Evolutionary conservation across 495 filamentous ascomycete genomes (phyloP).

Genomic region (Penicillium bialowiezense): DNA sequence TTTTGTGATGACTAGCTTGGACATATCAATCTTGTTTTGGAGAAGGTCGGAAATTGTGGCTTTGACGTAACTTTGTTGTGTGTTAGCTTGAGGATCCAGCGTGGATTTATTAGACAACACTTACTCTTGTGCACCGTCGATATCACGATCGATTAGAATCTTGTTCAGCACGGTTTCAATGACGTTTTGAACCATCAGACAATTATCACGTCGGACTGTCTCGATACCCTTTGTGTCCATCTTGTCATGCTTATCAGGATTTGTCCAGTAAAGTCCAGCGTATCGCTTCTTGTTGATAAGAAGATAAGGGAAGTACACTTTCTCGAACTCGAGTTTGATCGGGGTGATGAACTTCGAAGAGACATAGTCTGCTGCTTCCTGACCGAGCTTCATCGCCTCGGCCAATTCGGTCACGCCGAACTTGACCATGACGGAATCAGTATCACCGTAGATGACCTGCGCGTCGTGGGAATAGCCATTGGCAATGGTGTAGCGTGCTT

Average conservation of each 20-base stretch:
- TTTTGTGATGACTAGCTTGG: slow-evolving; percentile 98
- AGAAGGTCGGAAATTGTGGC: slow-evolving; percentile 91
- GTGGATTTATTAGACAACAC: slow-evolving; percentile 21
- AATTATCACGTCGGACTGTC: slow-evolving; percentile 96
- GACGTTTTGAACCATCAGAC: slow-evolving; percentile 88
- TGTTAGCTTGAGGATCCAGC: slow-evolving; percentile 4
- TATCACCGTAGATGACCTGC: slow-evolving; percentile 97
- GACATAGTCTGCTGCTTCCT: slow-evolving; percentile 84
- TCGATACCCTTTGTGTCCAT: slow-evolving; percentile 99
- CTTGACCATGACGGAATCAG: slow-evolving; percentile 99
- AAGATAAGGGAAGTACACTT: slow-evolving; percentile 97
- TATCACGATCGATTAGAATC: slow-evolving; percentile 89
- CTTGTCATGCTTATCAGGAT: slow-evolving; percentile 92
- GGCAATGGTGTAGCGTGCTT: slow-evolving; percentile 79
- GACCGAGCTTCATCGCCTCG: slow-evolving; percentile 88
- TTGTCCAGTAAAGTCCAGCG: slow-evolving; percentile 95
- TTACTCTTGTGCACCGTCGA: slow-evolving; percentile 89
- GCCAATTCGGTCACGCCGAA: slow-evolving; percentile 84
- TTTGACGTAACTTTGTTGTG: slow-evolving; percentile 78
- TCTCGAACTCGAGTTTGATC: slow-evolving; percentile 99
- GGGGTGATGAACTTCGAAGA: slow-evolving; percentile 90
- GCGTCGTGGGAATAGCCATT: slow-evolving; percentile 95
- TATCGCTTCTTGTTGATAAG: slow-evolving; percentile 99
- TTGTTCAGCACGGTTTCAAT: slow-evolving; percentile 96
- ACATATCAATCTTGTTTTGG: slow-evolving; percentile 98